Base-by-base conservation (phyloP, 371 early-diverging fungal species). In the Mucor lusitanicus region DNA sequence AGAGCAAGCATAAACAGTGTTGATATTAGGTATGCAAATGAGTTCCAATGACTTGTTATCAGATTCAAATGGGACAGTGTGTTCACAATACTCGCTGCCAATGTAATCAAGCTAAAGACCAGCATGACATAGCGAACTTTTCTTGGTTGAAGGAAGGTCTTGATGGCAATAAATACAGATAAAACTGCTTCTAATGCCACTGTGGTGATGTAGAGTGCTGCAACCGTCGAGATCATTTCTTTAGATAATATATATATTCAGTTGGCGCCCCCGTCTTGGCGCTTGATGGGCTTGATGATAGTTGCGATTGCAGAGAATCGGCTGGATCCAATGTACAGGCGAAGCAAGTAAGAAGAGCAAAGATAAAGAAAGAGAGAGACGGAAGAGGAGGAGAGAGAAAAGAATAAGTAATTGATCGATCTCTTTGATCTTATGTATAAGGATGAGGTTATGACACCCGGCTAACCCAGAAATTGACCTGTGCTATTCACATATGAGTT, bases 1-100 rank as follows among this genome's bases (percentile, higher is more conserved):
- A 73, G 28, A 15, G 61, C 30, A 4, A 73, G 21, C 66, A 69
- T 66, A 17, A 69, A 53, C 13, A 59, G 13, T 1, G 67, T 73
- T 5, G 61, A 58, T 25, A 61, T 5, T 0, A 69, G 59, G 21
- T 73, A 69, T 13, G 48, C 25, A 19, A 73, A 54, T 25, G 73
- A 50, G 21, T 73, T 73, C 73, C 73, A 73, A 39, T 65, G 60
- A 15, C 32, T 48, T 7, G 55, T 13, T 9, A 73, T 9, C 19
- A 60, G 39, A 5, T 28, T 48, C 27, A 48, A 35, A 28, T 53
- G 37, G 0, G 61, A 21, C 8, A 73, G 19, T 8, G 44, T 67
- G 40, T 73, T 69, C 17, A 65, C 61, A 23, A 67, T 37, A 39
- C 61, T 37, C 3, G 65, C 56, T 30, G 67, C 61, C 61, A 73